phyloP scores from a whole-genome alignment of 305 asterid genomes.

The Fraxinus paxiana region DNA sequence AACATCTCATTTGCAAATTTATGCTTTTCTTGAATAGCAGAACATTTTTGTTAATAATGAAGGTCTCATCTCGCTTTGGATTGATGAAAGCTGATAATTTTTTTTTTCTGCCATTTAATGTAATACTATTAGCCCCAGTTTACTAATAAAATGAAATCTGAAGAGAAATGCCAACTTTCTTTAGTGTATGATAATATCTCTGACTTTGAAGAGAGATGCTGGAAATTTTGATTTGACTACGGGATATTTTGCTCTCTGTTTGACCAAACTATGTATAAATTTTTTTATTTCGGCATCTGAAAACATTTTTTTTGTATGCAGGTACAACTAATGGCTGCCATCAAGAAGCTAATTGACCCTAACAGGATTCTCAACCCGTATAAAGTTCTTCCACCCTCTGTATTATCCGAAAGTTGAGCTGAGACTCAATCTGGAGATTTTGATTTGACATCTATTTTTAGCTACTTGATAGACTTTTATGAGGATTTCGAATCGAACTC shows the following conservation, averaged over 20 bases:
- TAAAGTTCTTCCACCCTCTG: slow-evolving; percentile 75
- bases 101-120: not conserved
- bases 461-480: not conserved
- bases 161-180: not conserved
- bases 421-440: slow-evolving; percentile 9
- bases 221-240: not conserved
- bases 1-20: not conserved
- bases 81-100: not conserved
- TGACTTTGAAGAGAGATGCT: not conserved
- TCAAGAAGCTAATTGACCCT: slow-evolving; percentile 87
- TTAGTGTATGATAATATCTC: not conserved
- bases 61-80: not conserved
- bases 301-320: slow-evolving; percentile 25
- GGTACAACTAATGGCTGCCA: slow-evolving; percentile 75
- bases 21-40: not conserved
- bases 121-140: not conserved
- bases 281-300: not conserved
- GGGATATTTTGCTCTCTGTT: not conserved
- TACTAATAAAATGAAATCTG: not conserved
- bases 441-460: not conserved
- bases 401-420: slow-evolving; percentile 22
- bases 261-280: not conserved
- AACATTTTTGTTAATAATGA: not conserved
- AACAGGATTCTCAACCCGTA: slow-evolving; percentile 89
- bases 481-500: not conserved